A percentile compares a stretch with the other conserved stretches of the same genome.
Evolutionary conservation across 208 protist genomes (phyloP).

Genomic region (Leishmania aethiopica): DNA sequence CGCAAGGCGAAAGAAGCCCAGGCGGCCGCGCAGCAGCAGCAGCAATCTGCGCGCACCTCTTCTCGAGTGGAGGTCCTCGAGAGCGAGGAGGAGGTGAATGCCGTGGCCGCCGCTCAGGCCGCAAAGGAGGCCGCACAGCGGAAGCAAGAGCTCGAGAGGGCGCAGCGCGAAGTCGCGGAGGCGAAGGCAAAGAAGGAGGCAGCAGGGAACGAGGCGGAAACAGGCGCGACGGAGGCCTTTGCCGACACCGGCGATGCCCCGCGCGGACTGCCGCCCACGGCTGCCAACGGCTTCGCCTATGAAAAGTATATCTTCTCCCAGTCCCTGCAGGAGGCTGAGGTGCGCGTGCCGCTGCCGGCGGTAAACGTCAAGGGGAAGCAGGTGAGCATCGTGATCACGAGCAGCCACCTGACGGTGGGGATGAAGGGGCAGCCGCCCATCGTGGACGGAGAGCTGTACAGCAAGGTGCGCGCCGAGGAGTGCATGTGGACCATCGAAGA

Average conservation of each 20-base stretch:
- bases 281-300: constrained; percentile 89
- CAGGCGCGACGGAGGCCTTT: constrained; percentile 28
- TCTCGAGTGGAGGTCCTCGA: constrained; percentile 83
- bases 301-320: constrained; percentile 90
- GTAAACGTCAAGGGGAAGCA: constrained; percentile 72
- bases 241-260: constrained; percentile 65
- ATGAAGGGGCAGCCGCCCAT: constrained; percentile 85
- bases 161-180: constrained; percentile 46
- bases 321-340: constrained; percentile 86
- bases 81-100: constrained; percentile 60
- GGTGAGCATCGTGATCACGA: constrained; percentile 77
- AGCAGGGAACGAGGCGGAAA: constrained; percentile 36
- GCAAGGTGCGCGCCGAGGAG: constrained; percentile 76
- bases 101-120: constrained; percentile 46
- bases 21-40: constrained; percentile 2
- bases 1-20: constrained; percentile 31
- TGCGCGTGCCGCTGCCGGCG: constrained; percentile 83
- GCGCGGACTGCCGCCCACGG: constrained; percentile 80
- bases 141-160: constrained; percentile 59
- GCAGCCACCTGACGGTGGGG: constrained; percentile 67
- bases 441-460: constrained; percentile 85
- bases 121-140: constrained; percentile 58
- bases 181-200: constrained; percentile 40
- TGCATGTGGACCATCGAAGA: constrained; percentile 95
- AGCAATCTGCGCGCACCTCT: constrained; percentile 14